phyloP scores from a whole-genome alignment of 495 filamentous ascomycete species.

The Acidiella bohemica region DNA sequence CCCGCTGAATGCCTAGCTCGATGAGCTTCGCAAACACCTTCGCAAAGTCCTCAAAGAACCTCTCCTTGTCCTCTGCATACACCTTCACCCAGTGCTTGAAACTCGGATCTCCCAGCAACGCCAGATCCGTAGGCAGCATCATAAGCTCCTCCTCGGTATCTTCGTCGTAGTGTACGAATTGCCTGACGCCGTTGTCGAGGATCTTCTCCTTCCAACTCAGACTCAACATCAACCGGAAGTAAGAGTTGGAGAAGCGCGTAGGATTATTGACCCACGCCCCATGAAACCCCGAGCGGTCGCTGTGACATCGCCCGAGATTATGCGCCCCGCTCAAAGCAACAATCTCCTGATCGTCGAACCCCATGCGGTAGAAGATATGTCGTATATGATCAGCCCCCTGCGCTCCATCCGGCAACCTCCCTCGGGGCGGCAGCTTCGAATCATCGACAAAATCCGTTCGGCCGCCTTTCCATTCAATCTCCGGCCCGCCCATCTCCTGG shows the following conservation, averaged over 20 bases:
- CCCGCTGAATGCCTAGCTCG: constrained; percentile 45
- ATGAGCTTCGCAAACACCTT: constrained; percentile 49
- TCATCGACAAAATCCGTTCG: constrained; percentile 47
- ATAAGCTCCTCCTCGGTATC: constrained; percentile 42
- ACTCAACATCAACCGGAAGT: constrained; percentile 42
- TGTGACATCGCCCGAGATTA: constrained; percentile 47
- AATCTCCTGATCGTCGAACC: constrained; percentile 52
- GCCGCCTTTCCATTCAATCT: constrained; percentile 40
- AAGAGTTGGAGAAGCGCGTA: constrained; percentile 51
- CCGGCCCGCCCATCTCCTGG: constrained; percentile 44
- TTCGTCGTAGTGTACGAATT: constrained; percentile 49
- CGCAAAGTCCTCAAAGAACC: constrained; percentile 48
- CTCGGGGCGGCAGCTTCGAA: constrained; percentile 41
- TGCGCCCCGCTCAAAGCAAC: constrained; percentile 49
- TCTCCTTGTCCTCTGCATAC: constrained; percentile 47
- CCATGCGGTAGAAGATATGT: constrained; percentile 48
- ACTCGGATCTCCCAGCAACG: constrained; percentile 27
- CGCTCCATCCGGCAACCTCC: constrained; percentile 45
- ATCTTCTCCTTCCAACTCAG: constrained; percentile 43
- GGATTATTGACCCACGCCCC: constrained; percentile 53
- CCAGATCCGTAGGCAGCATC: constrained; percentile 39
- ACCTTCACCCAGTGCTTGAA: constrained; percentile 39
- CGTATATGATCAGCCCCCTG: constrained; percentile 46
- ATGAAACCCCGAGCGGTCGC: constrained; percentile 46
- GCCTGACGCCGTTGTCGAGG: constrained; percentile 38